phyloP scores from a whole-genome alignment of 2,329 filamentous ascomycete species.

The Cyanodermella asteris region DNA sequence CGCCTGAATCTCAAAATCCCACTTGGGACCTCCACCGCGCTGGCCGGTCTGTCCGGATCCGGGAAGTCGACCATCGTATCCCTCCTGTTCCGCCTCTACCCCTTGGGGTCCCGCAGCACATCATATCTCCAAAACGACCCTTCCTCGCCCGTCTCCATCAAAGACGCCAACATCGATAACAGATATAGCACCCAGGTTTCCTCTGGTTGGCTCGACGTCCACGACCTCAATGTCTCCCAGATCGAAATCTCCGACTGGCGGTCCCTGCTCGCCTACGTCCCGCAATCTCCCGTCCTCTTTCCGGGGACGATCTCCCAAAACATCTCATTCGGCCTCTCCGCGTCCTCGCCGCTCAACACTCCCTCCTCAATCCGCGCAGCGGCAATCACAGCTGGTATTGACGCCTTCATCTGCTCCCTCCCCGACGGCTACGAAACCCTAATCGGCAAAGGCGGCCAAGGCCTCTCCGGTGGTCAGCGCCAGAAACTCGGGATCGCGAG shows the following conservation, averaged over 20 bases:
- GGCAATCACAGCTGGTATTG: slow-evolving; percentile 30
- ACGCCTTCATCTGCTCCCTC: slow-evolving; percentile 55
- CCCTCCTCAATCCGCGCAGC: slow-evolving; percentile 30
- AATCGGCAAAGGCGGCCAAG: slow-evolving; percentile 32
- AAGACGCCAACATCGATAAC: no score
- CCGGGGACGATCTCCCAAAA: slow-evolving; percentile 21
- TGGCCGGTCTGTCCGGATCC: slow-evolving; percentile 70
- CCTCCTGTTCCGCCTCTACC: slow-evolving; percentile 18
- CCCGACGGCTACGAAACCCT: slow-evolving; percentile 28
- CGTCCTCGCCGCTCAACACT: slow-evolving; percentile 28
- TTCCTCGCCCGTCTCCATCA: not conserved
- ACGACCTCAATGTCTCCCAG: slow-evolving; percentile 30
- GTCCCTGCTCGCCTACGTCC: slow-evolving; percentile 36
- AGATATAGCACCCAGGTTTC: slow-evolving; percentile 15
- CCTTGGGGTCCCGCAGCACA: slow-evolving; percentile 1
- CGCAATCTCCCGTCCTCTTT: slow-evolving; percentile 42
- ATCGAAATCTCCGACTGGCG: slow-evolving; percentile 40
- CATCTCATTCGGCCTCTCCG: slow-evolving; percentile 54
- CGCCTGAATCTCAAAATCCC: slow-evolving; percentile 44
- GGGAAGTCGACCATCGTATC: slow-evolving; percentile 73
- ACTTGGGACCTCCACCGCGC: slow-evolving; percentile 44
- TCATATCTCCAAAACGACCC: no score
- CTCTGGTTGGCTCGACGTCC: slow-evolving; percentile 44
- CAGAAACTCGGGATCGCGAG: slow-evolving; percentile 37
- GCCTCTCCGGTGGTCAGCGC: slow-evolving; percentile 34